A percentile compares a stretch with the other conserved stretches of the same genome.
Evolutionary conservation across 345 rosid genomes (phyloP).

Genomic region (Boechera stricta): DNA sequence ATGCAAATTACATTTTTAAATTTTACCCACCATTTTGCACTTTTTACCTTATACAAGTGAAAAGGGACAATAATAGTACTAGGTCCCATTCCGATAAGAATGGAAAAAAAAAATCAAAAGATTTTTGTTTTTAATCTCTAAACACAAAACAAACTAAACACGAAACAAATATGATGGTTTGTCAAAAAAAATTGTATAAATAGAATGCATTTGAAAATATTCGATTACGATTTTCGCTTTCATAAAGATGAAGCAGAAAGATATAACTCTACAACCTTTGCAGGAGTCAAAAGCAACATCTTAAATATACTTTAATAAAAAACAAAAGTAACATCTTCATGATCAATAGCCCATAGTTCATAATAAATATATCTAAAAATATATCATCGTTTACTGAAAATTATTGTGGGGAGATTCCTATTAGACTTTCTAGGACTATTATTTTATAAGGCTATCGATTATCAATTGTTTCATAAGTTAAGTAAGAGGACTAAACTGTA

Average conservation of each 20-base stretch:
- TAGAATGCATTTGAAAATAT: background rate
- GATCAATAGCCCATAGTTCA: background rate
- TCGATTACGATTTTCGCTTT: background rate
- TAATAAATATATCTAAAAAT: background rate
- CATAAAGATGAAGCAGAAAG: conserved; percentile 7
- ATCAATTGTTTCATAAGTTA: conserved; percentile 22
- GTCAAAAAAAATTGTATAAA: background rate
- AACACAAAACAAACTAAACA: background rate
- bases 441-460: conserved; percentile 14
- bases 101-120: background rate
- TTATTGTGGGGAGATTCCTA: conserved; percentile 32
- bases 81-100: conserved; percentile 17
- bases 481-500: conserved; percentile 12
- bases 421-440: conserved; percentile 30
- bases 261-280: conserved; percentile 5
- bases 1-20: conserved; percentile 32
- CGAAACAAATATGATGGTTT: background rate
- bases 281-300: conserved; percentile 31
- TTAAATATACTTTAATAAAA: background rate
- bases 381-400: background rate
- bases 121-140: background rate
- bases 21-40: conserved; percentile 35
- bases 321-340: conserved; percentile 10
- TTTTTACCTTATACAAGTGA: conserved; percentile 37
- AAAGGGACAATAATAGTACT: conserved; percentile 26